These are phyloP conservation scores for Magnusiomyces suaveolens DNA, from an alignment of 1,139 yeast species.

Conservation along the genomic window DNA sequence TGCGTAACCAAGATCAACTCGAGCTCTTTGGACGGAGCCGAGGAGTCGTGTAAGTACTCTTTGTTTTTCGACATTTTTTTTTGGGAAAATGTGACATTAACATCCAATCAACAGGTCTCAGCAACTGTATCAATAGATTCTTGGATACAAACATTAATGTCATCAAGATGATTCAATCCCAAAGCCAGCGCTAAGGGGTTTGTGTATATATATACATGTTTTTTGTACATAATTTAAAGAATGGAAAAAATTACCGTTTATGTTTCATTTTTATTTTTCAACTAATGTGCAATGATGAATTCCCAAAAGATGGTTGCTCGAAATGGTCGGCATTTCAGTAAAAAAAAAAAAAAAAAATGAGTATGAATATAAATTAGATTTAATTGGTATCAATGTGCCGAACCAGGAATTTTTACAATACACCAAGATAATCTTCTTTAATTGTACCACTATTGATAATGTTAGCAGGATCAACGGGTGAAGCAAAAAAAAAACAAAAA, in stretches of 20 bases:
- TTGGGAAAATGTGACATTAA: background rate
- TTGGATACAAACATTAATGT: constrained; percentile 81
- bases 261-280: no score
- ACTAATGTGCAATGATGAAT: no score
- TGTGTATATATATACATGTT: no score
- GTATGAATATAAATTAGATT: no score
- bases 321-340: no score
- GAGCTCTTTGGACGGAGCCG: constrained; percentile 45
- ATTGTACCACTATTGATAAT: constrained; percentile 55
- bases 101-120: constrained; percentile 30
- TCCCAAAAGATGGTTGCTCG: no score
- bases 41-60: constrained; percentile 47
- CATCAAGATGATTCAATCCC: constrained; percentile 38
- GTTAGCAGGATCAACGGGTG: constrained; percentile 1
- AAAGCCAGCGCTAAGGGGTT: background rate
- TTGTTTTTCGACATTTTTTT: background rate
- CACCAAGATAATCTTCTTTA: constrained; percentile 94
- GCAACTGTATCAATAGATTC: constrained; percentile 75
- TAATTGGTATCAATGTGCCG: no score
- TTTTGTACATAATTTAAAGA: no score
- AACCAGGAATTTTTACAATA: constrained; percentile 45
- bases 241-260: no score
- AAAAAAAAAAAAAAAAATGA: no score
- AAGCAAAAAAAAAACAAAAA: constrained; percentile 3
- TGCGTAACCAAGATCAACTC: constrained; percentile 53